A percentile compares a stretch with the other conserved stretches of the same genome.
These are phyloP conservation scores for Aristolochia contorta DNA, from an alignment of 164 flowering plant genomes.

Conservation along the genomic window DNA sequence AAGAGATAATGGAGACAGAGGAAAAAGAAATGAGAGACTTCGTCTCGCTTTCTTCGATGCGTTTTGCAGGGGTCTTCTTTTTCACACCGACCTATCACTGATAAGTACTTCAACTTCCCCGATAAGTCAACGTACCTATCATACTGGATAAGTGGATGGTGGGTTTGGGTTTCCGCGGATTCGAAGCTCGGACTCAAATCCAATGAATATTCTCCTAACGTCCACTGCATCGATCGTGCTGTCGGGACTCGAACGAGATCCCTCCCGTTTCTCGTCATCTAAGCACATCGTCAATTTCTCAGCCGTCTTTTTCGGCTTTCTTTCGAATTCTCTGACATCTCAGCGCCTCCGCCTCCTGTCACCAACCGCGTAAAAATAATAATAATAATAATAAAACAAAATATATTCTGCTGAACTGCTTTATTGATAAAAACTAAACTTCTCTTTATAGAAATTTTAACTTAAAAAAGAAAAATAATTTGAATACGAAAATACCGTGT, in stretches of 20 bases:
- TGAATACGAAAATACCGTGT: no score
- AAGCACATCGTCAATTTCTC: not conserved
- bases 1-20: constrained; percentile 14
- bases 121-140: constrained; percentile 1
- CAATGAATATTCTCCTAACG: constrained; percentile 20
- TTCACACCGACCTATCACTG: constrained; percentile 31
- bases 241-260: constrained; percentile 11
- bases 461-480: no score
- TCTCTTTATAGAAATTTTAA: no score
- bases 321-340: no score
- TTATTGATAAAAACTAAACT: no score
- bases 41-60: constrained; percentile 46
- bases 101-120: not conserved
- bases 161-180: constrained; percentile 13
- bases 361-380: no score
- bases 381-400: no score
- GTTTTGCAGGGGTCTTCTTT: constrained; percentile 30
- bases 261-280: no score
- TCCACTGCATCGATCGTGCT: constrained; percentile 12
- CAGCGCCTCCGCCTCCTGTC: no score
- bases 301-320: not conserved
- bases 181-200: constrained; percentile 15
- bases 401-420: no score
- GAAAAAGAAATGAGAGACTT: constrained; percentile 17
- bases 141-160: not conserved